Evolutionary conservation across 345 rosid genomes (phyloP).

Genomic region (Linum tenue): DNA sequence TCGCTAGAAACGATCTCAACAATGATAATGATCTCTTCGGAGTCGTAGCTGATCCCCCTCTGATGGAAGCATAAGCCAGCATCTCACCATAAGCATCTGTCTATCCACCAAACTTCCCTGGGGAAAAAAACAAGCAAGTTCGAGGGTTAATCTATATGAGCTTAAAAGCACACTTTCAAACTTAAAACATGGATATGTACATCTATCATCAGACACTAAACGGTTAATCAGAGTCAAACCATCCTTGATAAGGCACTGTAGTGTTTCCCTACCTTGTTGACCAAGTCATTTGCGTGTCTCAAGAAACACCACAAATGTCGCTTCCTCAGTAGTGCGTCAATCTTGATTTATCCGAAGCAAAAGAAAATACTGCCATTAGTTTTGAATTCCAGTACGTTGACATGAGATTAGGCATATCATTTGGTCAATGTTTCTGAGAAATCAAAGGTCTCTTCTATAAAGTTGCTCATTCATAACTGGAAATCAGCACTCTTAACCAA

Average conservation of each 20-base stretch:
- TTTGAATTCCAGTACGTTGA: no score
- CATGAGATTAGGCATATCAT: background rate
- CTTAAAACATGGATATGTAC: background rate
- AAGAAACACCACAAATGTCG: background rate
- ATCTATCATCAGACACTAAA: background rate
- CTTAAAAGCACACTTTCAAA: background rate
- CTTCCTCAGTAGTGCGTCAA: background rate
- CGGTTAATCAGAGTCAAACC: background rate
- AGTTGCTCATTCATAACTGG: no score
- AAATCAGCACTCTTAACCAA: no score
- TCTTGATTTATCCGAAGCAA: no score
- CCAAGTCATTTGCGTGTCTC: background rate
- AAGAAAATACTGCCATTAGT: no score
- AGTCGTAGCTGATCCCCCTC: background rate
- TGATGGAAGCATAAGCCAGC: background rate
- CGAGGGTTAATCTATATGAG: background rate
- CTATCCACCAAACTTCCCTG: background rate
- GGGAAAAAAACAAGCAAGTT: no score
- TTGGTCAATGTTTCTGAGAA: no score
- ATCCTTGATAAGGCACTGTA: background rate
- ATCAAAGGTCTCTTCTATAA: no score
- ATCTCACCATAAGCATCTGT: background rate
- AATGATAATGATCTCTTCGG: background rate
- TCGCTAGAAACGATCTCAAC: background rate
- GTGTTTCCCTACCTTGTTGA: background rate